These are phyloP conservation scores for Fraxinus cuspidata DNA, from an alignment of 257 asterid species.

Conservation along the genomic window DNA sequence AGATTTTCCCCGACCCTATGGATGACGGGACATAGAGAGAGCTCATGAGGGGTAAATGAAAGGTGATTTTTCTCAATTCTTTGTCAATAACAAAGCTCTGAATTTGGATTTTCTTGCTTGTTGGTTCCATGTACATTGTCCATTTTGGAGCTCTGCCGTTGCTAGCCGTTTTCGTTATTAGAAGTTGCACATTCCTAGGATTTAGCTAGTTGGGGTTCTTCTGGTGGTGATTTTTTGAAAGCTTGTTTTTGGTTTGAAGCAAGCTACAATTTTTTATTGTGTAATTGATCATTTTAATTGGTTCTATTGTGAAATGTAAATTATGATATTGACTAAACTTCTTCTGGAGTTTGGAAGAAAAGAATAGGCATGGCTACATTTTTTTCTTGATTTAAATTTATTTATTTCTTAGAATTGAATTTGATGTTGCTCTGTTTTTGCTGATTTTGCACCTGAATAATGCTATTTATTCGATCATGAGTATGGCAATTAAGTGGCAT, in stretches of 20 bases:
- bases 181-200: slow-evolving; percentile 3
- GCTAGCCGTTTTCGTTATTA: neutral
- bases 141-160: neutral
- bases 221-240: neutral
- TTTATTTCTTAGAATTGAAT: neutral
- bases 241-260: neutral
- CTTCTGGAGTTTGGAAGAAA: neutral
- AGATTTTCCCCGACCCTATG: slow-evolving; percentile 79
- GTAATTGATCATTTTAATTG: neutral
- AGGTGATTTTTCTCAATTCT: slow-evolving; percentile 46
- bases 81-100: slow-evolving; percentile 12
- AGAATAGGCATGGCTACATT: neutral
- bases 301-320: neutral
- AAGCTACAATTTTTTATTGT: neutral
- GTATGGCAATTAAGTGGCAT: too few species aligned
- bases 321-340: neutral
- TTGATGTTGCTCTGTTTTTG: neutral
- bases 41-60: slow-evolving; percentile 34
- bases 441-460: neutral
- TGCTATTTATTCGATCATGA: too few species aligned
- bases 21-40: slow-evolving; percentile 53
- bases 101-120: neutral
- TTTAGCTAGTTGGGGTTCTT: neutral
- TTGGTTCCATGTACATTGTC: neutral
- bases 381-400: slow-evolving; percentile 1